Evolutionary conservation across 2,329 filamentous ascomycete genomes (phyloP).

Genomic region (Fusarium praegraminearum): DNA sequence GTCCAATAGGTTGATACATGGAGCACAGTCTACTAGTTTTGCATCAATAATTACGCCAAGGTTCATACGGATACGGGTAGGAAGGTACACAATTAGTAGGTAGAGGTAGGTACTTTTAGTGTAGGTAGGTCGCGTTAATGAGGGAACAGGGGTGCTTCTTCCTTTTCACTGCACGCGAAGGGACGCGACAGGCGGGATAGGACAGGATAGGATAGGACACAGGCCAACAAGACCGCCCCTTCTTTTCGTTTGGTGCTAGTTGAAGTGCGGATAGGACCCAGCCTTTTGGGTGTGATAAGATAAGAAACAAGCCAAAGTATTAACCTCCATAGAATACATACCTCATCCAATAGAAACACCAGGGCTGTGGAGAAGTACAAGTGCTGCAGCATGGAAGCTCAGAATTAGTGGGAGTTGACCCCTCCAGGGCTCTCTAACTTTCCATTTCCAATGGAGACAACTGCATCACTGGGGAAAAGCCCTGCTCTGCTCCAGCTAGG

Average conservation of each 20-base stretch:
- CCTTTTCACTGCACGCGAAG: conserved; percentile 29
- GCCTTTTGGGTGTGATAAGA: conserved; percentile 28
- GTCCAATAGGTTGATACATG: conserved; percentile 20
- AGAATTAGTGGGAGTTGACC: conserved; percentile 12
- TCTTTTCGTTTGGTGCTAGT: background rate
- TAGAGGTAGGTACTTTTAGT: background rate
- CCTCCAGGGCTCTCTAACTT: conserved; percentile 14
- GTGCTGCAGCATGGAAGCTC: background rate
- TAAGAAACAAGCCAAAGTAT: conserved; percentile 12
- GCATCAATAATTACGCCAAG: conserved; percentile 17
- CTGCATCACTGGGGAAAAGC: conserved; percentile 11
- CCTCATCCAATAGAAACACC: background rate
- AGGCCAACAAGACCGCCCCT: background rate
- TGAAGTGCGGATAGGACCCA: background rate
- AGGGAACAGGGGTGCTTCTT: conserved; percentile 21
- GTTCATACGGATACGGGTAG: conserved; percentile 21
- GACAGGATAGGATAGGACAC: background rate
- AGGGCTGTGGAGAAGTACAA: background rate
- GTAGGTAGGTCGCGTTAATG: conserved; percentile 32
- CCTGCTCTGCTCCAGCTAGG: conserved; percentile 1
- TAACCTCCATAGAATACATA: no score
- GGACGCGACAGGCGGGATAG: conserved; percentile 25
- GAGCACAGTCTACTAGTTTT: conserved; percentile 31
- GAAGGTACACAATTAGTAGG: conserved; percentile 29
- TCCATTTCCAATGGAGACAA: background rate